Conservation (phyloP, 139 green algal genomes). For the Coelastrella sp. region DNA sequence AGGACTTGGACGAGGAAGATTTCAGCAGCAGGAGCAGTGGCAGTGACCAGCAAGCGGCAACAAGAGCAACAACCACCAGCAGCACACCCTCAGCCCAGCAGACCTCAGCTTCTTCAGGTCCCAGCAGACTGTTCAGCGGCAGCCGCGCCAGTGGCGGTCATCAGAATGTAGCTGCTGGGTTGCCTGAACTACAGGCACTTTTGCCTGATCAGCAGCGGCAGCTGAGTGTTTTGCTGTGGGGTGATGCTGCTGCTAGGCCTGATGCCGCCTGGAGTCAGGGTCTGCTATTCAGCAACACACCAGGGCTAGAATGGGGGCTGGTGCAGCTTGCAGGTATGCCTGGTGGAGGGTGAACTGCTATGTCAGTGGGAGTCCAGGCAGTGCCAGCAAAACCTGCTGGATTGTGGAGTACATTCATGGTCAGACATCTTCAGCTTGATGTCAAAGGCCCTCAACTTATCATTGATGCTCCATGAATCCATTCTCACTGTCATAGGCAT, state of each 20-base stretch:
- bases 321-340: constrained; percentile 25
- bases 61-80: neutral
- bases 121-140: constrained; percentile 15
- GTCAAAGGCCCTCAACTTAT: too few relatives aligned
- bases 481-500: too few relatives aligned
- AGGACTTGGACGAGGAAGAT: constrained; percentile 21
- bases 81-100: neutral
- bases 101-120: neutral
- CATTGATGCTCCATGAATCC: too few relatives aligned
- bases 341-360: too few relatives aligned
- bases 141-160: neutral
- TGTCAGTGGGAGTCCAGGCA: too few relatives aligned
- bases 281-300: constrained; percentile 4
- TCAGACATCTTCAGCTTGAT: too few relatives aligned
- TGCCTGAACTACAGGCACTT: neutral
- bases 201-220: constrained; percentile 29
- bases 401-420: too few relatives aligned
- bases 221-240: constrained; percentile 26
- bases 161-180: neutral
- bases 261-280: constrained; percentile 29
- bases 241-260: neutral
- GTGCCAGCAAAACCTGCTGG: too few relatives aligned
- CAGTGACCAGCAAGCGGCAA: neutral
- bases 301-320: constrained; percentile 32
- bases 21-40: neutral